These are phyloP conservation scores for Letharia columbiana DNA, from an alignment of 495 filamentous ascomycete species.

Conservation along the genomic window DNA sequence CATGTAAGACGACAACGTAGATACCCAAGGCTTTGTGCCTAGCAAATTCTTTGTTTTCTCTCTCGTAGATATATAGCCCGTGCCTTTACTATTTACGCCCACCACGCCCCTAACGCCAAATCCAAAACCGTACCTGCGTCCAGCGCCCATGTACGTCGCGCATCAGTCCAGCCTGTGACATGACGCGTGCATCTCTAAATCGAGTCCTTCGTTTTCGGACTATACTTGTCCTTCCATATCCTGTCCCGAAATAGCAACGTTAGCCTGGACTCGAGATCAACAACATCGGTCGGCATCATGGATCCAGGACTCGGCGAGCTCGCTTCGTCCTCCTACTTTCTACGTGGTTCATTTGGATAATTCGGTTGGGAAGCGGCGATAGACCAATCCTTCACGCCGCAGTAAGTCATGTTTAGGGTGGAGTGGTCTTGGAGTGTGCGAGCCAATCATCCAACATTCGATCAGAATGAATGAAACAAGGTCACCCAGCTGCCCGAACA, in stretches of 20 bases:
- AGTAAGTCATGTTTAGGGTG: neutral
- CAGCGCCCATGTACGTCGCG: neutral
- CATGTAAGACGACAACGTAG: no score
- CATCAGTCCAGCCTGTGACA: neutral
- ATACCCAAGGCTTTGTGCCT: neutral
- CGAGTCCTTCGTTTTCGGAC: conserved; percentile 42
- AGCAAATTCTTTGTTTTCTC: neutral
- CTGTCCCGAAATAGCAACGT: conserved; percentile 36
- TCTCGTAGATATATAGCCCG: neutral
- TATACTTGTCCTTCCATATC: conserved; percentile 98
- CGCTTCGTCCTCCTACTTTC: neutral
- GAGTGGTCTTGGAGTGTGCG: neutral
- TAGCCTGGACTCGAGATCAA: conserved; percentile 8
- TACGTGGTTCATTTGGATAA: neutral
- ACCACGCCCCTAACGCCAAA: neutral
- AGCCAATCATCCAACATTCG: conserved; percentile 26
- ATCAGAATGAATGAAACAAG: conserved; percentile 25
- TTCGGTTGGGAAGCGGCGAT: neutral
- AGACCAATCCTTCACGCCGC: neutral
- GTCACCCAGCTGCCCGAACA: conserved; percentile 11
- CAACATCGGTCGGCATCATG: neutral
- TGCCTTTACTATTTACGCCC: neutral
- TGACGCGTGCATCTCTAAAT: neutral
- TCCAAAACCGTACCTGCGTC: neutral
- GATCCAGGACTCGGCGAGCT: neutral